A percentile compares a stretch with the other conserved stretches of the same genome.
Evolutionary conservation across 768 basidiomycete genomes (phyloP).

Genomic region (Mycena galopus): DNA sequence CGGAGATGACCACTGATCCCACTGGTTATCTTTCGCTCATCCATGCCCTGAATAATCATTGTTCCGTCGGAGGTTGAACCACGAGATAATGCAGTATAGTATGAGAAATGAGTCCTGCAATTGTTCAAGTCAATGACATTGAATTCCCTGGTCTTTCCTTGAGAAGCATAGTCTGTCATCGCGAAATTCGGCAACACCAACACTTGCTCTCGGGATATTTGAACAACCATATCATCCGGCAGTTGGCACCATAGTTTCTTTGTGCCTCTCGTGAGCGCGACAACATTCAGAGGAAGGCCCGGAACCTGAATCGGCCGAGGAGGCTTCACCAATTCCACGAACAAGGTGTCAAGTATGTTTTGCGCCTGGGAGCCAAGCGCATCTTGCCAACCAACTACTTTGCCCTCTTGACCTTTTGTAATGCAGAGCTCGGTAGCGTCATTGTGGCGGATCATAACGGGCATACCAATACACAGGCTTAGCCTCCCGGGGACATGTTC

Average conservation of each 20-base stretch:
- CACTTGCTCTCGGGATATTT: conserved; percentile 36
- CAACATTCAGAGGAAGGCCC: conserved; percentile 48
- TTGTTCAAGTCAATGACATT: no score
- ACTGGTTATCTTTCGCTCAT: conserved; percentile 40
- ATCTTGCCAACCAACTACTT: no score
- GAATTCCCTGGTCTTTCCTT: no score
- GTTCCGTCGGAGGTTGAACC: conserved; percentile 40
- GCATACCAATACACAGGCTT: conserved; percentile 32
- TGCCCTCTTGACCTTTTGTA: no score
- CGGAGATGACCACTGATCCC: conserved; percentile 45
- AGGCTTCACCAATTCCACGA: conserved; percentile 44
- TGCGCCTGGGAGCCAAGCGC: conserved; percentile 38
- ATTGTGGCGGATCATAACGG: no score
- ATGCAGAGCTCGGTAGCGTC: no score
- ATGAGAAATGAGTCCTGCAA: no score
- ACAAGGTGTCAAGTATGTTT: conserved; percentile 43
- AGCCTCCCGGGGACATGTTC: conserved; percentile 41
- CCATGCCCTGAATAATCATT: conserved; percentile 44
- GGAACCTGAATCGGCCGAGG: conserved; percentile 39
- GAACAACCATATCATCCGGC: conserved; percentile 31
- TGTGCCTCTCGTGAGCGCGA: conserved; percentile 36
- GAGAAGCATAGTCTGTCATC: no score
- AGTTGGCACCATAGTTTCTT: conserved; percentile 22
- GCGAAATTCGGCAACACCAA: no score
- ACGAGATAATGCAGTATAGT: conserved; percentile 47